Percentiles rank a stretch among this genome's conserved stretches.
Evolutionary conservation across 768 basidiomycete genomes (phyloP).

Genomic region (Candolleomyces efflorescens): DNA sequence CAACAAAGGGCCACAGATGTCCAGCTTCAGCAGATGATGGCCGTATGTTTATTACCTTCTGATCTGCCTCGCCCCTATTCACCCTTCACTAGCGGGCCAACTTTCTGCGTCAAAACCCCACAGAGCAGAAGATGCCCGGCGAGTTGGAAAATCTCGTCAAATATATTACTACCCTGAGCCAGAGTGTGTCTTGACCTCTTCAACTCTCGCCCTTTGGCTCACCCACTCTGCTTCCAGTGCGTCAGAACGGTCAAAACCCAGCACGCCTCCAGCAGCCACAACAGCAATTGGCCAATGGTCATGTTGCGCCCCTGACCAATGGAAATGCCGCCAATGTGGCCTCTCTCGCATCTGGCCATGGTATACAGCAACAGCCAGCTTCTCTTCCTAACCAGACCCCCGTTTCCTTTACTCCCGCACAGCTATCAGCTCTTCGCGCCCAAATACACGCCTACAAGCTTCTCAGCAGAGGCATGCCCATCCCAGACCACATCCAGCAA

Average conservation of each 20-base stretch:
- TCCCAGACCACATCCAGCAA: constrained; percentile 67
- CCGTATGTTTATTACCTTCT: constrained; percentile 26
- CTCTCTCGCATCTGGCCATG: constrained; percentile 45
- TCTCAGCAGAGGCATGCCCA: constrained; percentile 57
- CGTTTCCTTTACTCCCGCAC: constrained; percentile 74
- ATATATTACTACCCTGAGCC: constrained; percentile 42
- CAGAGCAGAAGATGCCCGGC: constrained; percentile 40
- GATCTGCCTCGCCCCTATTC: constrained; percentile 8
- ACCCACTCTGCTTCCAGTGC: constrained; percentile 21
- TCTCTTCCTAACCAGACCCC: constrained; percentile 57
- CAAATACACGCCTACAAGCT: constrained; percentile 83
- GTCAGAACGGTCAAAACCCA: constrained; percentile 27
- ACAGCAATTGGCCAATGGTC: constrained; percentile 43
- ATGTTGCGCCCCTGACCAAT: constrained; percentile 38
- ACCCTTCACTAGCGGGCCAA: constrained; percentile 37
- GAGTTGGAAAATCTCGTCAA: constrained; percentile 46
- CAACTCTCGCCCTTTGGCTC: constrained; percentile 6
- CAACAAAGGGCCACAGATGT: constrained; percentile 23
- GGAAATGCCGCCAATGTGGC: constrained; percentile 31
- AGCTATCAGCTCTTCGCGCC: constrained; percentile 70
- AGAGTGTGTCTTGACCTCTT: constrained; percentile 25
- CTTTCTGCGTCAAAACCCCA: constrained; percentile 47
- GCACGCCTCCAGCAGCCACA: constrained; percentile 22
- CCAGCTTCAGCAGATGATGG: constrained; percentile 38
- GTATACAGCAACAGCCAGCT: constrained; percentile 47